Base-by-base conservation (phyloP, 306 rosid genomes). In the Citrullus mucosospermus region DNA sequence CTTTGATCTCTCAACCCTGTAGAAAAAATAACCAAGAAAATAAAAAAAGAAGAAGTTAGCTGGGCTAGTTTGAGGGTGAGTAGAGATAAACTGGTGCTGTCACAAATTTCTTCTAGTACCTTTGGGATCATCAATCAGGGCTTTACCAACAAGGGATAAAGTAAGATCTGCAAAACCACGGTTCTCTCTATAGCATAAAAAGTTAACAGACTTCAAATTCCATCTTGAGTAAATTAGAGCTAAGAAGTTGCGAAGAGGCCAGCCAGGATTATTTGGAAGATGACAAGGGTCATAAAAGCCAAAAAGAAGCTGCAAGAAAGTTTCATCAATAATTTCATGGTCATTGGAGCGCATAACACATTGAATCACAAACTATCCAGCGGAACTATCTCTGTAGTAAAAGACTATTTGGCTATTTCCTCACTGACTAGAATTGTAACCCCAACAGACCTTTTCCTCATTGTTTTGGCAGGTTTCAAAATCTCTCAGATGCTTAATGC, bases 231-330 rank as follows among this genome's bases (percentile, higher is more conserved):
- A 83, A 78, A 87, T 87, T 77, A 95, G 90, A 14, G 97, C 93
- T 87, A 95, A 89, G 84, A 88, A 84, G 91, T 95, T 95, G 83
- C 98, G 92, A 41, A 95, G 96, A 44, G 97, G 97, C 98, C 98
- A 95, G 38, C 98, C 97, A 2, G 98, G 97, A 87, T 85, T 91
- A 63, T 85, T 87, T 74, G 90, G 93, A 79, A 90, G 96, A 88
- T 95, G 96, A 81, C 93, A 95, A 41, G 96, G 98, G 76, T 95
- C 98, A 32, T 92, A 95, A 87, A 95, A 95, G n/a, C 97, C 98
- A 75, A 95, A 95, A 20, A 95, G 86, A 54, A 86, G 80, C 98
- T 95, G 96, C 83, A 77, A 80, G 81, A 53, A 77, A 75, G 60
- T 54, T 54, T 60, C 50, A 74, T 76, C 63, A 46, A 60, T 28